These are phyloP conservation scores for Erodium trifolium DNA, from an alignment of 441 rosid species.

Conservation along the genomic window DNA sequence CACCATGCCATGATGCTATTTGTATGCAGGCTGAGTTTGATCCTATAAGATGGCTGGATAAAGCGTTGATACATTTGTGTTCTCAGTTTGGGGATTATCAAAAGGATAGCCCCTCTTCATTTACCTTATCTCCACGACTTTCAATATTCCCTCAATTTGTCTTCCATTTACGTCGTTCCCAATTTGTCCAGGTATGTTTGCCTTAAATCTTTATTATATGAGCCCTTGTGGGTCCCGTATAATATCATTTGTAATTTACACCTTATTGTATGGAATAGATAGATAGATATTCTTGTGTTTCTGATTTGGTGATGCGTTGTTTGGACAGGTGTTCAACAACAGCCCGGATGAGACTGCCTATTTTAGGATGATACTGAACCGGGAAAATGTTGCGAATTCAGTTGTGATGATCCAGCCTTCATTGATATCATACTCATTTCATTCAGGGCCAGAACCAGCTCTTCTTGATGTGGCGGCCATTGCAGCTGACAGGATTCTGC, in stretches of 20 bases:
- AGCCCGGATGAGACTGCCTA: constrained; percentile 37
- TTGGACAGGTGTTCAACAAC: constrained; percentile 50
- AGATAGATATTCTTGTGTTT: constrained; percentile 7
- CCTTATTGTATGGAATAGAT: neutral
- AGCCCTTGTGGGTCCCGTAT: neutral
- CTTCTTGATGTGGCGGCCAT: constrained; percentile 84
- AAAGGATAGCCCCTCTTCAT: constrained; percentile 70
- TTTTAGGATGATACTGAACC: constrained; percentile 74
- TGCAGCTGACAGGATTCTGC: constrained; percentile 77
- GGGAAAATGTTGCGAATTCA: constrained; percentile 84
- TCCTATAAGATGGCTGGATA: constrained; percentile 94
- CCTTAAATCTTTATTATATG: constrained; percentile 2
- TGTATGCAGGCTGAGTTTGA: constrained; percentile 72
- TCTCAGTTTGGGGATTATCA: constrained; percentile 81
- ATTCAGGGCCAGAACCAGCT: constrained; percentile 76
- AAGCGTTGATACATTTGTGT: constrained; percentile 73
- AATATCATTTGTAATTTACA: too few relatives aligned
- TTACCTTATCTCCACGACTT: constrained; percentile 67
- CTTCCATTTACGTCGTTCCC: constrained; percentile 89
- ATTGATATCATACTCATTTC: constrained; percentile 83
- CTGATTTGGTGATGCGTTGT: too few relatives aligned
- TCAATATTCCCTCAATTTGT: constrained; percentile 83
- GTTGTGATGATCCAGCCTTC: constrained; percentile 96
- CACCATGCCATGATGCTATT: constrained; percentile 16
- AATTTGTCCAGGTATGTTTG: constrained; percentile 76